These are phyloP conservation scores for Daldinia caldariorum DNA, from an alignment of 495 filamentous ascomycete genomes.

Conservation along the genomic window DNA sequence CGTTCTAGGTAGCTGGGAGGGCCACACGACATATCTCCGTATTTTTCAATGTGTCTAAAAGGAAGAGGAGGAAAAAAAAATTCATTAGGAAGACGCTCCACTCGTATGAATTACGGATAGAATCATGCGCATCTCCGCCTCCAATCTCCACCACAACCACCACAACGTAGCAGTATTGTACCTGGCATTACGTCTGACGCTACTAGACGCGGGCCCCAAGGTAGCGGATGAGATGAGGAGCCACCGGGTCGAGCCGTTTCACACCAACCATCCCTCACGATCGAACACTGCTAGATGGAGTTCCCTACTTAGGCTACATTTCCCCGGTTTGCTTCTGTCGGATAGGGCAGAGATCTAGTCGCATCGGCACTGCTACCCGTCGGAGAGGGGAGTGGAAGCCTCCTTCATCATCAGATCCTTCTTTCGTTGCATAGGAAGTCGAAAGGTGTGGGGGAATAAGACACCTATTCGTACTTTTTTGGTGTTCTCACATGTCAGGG, in stretches of 20 bases:
- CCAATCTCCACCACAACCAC: slow-evolving; percentile 34
- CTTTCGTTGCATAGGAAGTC: slow-evolving; percentile 9
- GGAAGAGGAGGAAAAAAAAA: background rate
- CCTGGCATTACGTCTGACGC: slow-evolving; percentile 42
- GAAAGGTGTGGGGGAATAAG: slow-evolving; percentile 17
- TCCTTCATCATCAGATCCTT: slow-evolving; percentile 16
- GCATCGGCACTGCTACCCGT: slow-evolving; percentile 44
- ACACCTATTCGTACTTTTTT: background rate
- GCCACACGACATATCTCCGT: slow-evolving; percentile 18
- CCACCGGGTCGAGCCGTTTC: slow-evolving; percentile 43
- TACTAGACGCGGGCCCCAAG: slow-evolving; percentile 33
- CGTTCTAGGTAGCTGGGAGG: slow-evolving; percentile 10
- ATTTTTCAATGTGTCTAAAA: slow-evolving; percentile 3
- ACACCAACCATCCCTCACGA: slow-evolving; percentile 33
- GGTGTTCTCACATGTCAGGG: slow-evolving; percentile 36
- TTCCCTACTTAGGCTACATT: slow-evolving; percentile 42
- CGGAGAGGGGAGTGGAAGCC: slow-evolving; percentile 17
- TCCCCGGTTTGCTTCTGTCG: slow-evolving; percentile 36
- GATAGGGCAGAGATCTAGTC: slow-evolving; percentile 42
- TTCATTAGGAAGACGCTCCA: background rate
- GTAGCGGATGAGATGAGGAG: slow-evolving; percentile 38
- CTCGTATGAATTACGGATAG: slow-evolving; percentile 22
- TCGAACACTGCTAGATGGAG: slow-evolving; percentile 36
- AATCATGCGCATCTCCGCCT: slow-evolving; percentile 37
- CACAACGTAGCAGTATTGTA: slow-evolving; percentile 41